Percentiles rank a stretch among this genome's conserved stretches.
phyloP scores from a whole-genome alignment of 371 early-diverging fungal species.

The Mucor piriformis region DNA sequence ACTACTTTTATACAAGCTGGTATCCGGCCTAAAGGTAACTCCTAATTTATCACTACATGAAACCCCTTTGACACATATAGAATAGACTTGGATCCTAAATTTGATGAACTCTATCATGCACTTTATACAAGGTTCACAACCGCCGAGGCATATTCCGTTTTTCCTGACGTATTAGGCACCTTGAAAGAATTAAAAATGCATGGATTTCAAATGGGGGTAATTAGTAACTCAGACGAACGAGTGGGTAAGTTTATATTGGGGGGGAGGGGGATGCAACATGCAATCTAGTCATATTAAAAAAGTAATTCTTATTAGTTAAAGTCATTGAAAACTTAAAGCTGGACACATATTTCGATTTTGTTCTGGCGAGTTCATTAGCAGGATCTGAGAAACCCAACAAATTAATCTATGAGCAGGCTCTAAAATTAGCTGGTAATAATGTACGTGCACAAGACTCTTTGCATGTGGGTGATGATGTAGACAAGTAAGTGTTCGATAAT shows the following conservation, averaged over 20 bases:
- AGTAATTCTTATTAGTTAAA: too few species aligned
- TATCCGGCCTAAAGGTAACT: slow-evolving; percentile 33
- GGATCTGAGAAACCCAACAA: slow-evolving; percentile 43
- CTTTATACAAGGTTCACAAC: slow-evolving; percentile 45
- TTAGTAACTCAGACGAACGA: slow-evolving; percentile 54
- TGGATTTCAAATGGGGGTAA: slow-evolving; percentile 48
- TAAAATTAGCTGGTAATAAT: slow-evolving; percentile 20
- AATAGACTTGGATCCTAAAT: slow-evolving; percentile 42
- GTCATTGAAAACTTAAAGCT: slow-evolving; percentile 43
- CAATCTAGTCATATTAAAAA: too few species aligned
- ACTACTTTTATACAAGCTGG: slow-evolving; percentile 41
- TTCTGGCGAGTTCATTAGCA: slow-evolving; percentile 35
- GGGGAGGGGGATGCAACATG: too few species aligned
- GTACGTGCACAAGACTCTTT: slow-evolving; percentile 23
- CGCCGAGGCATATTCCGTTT: slow-evolving; percentile 45
- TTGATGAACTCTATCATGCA: slow-evolving; percentile 34
- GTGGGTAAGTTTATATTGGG: slow-evolving; percentile 33
- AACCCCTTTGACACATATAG: too few species aligned
- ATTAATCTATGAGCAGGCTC: slow-evolving; percentile 43
- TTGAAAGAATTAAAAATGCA: slow-evolving; percentile 31
- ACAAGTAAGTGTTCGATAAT: slow-evolving; percentile 18
- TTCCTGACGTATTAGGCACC: slow-evolving; percentile 40
- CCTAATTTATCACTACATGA: not conserved
- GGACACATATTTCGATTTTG: slow-evolving; percentile 45
- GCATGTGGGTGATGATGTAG: slow-evolving; percentile 32